A percentile compares a stretch with the other conserved stretches of the same genome.
phyloP scores from a whole-genome alignment of 148 eudicot species.

The Fagopyrum tataricum region DNA sequence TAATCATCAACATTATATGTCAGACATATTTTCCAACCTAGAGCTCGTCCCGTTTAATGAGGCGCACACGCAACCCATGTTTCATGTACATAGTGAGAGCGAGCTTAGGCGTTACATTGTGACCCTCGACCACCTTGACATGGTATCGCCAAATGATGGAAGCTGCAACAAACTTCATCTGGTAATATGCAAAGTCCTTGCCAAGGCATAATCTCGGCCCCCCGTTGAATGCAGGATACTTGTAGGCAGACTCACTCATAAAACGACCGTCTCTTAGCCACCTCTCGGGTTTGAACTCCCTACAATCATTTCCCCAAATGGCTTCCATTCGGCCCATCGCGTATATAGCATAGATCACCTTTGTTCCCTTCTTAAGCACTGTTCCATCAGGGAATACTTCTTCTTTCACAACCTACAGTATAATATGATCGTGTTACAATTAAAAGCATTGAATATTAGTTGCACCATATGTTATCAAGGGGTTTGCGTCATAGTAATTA shows the following conservation, averaged over 20 bases:
- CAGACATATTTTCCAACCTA: slow-evolving; percentile 18
- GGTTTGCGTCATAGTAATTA: no score
- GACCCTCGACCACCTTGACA: slow-evolving; percentile 52
- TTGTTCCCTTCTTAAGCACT: slow-evolving; percentile 70
- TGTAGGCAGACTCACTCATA: slow-evolving; percentile 91
- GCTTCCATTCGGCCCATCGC: slow-evolving; percentile 95
- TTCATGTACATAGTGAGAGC: slow-evolving; percentile 97
- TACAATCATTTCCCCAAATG: slow-evolving; percentile 92
- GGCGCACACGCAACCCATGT: slow-evolving; percentile 71
- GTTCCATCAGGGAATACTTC: slow-evolving; percentile 95
- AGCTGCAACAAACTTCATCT: slow-evolving; percentile 90
- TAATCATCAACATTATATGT: not conserved
- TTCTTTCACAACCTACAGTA: slow-evolving; percentile 57
- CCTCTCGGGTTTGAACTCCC: slow-evolving; percentile 80
- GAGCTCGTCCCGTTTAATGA: slow-evolving; percentile 37
- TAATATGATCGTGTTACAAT: not conserved
- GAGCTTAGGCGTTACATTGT: slow-evolving; percentile 71
- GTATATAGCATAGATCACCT: slow-evolving; percentile 82
- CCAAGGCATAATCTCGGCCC: slow-evolving; percentile 95
- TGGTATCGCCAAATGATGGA: slow-evolving; percentile 62
- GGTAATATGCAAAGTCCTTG: slow-evolving; percentile 93
- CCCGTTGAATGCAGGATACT: slow-evolving; percentile 90
- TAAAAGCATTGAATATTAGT: no score
- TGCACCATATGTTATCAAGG: no score
- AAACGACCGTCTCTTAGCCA: slow-evolving; percentile 83